phyloP scores from a whole-genome alignment of 768 basidiomycete genomes.

The Suillus subalutaceus region DNA sequence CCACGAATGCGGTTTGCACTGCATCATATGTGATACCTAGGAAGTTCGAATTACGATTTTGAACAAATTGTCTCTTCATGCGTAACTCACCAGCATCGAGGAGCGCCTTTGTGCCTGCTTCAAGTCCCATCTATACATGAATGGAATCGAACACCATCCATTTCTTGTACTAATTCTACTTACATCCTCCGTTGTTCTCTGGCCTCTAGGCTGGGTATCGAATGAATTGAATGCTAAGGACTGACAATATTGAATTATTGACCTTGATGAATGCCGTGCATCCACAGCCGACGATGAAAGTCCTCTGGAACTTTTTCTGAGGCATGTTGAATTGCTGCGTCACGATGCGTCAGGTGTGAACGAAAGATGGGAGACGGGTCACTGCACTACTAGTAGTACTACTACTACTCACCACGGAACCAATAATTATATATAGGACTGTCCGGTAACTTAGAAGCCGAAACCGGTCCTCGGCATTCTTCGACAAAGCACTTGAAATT shows the following conservation, averaged over 20 bases:
- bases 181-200: conserved; percentile 73
- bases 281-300: conserved; percentile 73
- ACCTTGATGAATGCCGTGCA: conserved; percentile 83
- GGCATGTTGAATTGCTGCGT: background rate
- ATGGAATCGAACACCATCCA: background rate
- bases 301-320: conserved; percentile 23
- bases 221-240: conserved; percentile 13
- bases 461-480: background rate
- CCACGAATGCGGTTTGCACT: conserved; percentile 73
- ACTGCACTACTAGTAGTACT: background rate
- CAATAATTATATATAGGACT: background rate
- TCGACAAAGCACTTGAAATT: background rate
- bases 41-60: background rate
- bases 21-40: conserved; percentile 82
- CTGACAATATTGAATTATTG: conserved; percentile 13
- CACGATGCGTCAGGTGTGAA: background rate
- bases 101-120: conserved; percentile 85
- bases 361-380: background rate
- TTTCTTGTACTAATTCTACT: conserved; percentile 21
- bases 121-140: conserved; percentile 72
- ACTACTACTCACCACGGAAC: background rate
- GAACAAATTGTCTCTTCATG: background rate
- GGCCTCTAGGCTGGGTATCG: conserved; percentile 58
- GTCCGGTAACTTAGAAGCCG: conserved; percentile 2
- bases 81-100: conserved; percentile 69